Conservation (phyloP, 306 rosid species). For the Luffa acutangula region DNA sequence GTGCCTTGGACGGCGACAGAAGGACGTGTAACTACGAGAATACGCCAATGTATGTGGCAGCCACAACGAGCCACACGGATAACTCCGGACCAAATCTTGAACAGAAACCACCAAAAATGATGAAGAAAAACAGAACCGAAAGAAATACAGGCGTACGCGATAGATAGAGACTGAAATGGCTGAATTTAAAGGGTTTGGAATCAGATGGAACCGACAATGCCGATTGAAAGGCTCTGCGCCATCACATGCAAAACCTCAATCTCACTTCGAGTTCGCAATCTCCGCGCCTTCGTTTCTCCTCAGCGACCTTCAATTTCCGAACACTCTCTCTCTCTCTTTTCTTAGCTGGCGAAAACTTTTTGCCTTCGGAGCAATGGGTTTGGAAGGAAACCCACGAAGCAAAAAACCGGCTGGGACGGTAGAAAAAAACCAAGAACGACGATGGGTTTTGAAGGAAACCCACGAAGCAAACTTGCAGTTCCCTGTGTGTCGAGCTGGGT, state of each 20-base stretch:
- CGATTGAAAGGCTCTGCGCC: slow-evolving; percentile 4
- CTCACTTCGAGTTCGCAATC: slow-evolving; percentile 10
- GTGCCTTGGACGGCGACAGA: no score
- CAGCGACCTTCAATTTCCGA: neutral
- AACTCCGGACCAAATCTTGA: neutral
- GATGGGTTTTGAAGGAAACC: no score
- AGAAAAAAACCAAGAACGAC: no score
- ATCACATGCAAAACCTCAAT: neutral
- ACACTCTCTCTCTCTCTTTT: no score
- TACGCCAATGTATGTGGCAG: neutral
- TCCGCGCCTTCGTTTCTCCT: neutral
- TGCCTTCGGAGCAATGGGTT: no score
- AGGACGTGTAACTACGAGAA: neutral
- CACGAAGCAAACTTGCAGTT: no score
- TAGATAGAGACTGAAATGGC: neutral
- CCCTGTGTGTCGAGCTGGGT: no score
- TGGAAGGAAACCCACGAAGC: no score
- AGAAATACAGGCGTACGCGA: neutral
- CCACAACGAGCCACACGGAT: neutral
- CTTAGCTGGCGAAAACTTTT: no score
- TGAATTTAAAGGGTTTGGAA: neutral
- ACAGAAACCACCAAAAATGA: neutral
- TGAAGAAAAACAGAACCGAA: neutral
- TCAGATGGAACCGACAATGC: slow-evolving; percentile 1
- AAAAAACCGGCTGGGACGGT: no score